Evolutionary conservation across 352 stramenopile genomes (phyloP).

Genomic region (Elongisporangium undulatum): DNA sequence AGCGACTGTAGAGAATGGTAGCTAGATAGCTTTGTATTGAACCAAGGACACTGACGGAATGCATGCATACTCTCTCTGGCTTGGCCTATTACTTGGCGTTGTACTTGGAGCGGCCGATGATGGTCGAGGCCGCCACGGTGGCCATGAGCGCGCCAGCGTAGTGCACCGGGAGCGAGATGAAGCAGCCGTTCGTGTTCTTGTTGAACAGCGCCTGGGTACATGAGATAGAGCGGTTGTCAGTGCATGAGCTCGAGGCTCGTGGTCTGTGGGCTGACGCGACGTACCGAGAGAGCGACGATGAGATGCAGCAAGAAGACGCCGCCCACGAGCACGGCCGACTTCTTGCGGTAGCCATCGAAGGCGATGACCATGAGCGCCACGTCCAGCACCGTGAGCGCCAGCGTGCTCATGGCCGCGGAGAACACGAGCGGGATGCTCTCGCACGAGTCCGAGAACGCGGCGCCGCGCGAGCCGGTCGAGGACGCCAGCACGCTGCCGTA

Average conservation of each 20-base stretch:
- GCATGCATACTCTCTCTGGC: slow-evolving; percentile 7
- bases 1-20: slow-evolving; percentile 29
- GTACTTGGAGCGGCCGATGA: slow-evolving; percentile 39
- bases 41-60: not conserved
- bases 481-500: slow-evolving; percentile 74
- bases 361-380: slow-evolving; percentile 80
- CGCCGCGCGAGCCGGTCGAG: slow-evolving; percentile 60
- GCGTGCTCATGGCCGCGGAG: slow-evolving; percentile 54
- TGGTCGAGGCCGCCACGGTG: slow-evolving; percentile 27
- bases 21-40: not conserved
- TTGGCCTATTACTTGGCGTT: slow-evolving; percentile 14
- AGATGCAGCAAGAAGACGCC: slow-evolving; percentile 69
- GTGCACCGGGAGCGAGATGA: slow-evolving; percentile 69
- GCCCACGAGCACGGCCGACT: slow-evolving; percentile 34
- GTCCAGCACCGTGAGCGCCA: slow-evolving; percentile 74
- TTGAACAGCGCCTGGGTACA: slow-evolving; percentile 53
- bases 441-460: slow-evolving; percentile 70
- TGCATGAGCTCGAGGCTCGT: not conserved
- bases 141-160: slow-evolving; percentile 58
- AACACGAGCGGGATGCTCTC: slow-evolving; percentile 71
- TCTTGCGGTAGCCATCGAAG: slow-evolving; percentile 78
- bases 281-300: slow-evolving; percentile 67
- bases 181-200: slow-evolving; percentile 72
- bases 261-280: slow-evolving; percentile 1
- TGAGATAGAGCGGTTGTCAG: slow-evolving; percentile 1